phyloP scores from a whole-genome alignment of 2,329 filamentous ascomycete species.

The Davidsoniella eucalypti region DNA sequence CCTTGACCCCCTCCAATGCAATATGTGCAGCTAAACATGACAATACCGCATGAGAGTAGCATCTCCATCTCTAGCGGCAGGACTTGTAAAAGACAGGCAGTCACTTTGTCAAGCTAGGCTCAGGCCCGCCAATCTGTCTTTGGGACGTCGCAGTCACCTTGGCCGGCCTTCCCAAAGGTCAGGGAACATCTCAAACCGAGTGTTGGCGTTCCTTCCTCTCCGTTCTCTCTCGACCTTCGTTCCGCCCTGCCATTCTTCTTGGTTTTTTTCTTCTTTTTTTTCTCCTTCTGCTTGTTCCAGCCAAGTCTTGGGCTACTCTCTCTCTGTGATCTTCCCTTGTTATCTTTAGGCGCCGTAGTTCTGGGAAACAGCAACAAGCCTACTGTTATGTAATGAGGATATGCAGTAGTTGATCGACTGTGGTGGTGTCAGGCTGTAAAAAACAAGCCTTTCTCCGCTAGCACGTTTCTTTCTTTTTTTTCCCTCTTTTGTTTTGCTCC shows the following conservation, averaged over 20 bases:
- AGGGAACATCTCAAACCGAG: background rate
- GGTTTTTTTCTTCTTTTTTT: background rate
- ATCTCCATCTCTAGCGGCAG: background rate
- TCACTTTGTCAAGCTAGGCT: too few species aligned
- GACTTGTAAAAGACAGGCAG: too few species aligned
- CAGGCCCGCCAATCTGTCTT: background rate
- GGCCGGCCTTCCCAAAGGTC: background rate
- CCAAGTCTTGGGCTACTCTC: too few species aligned
- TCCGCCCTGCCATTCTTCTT: background rate
- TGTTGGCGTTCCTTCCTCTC: background rate
- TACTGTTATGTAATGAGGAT: too few species aligned
- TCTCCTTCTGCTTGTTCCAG: background rate
- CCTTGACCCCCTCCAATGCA: background rate
- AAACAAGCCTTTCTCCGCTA: too few species aligned
- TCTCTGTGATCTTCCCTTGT: too few species aligned
- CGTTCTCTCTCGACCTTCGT: background rate
- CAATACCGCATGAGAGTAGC: background rate
- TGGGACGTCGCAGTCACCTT: background rate
- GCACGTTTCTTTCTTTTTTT: constrained; percentile 1
- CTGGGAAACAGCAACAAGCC: too few species aligned
- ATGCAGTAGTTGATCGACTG: too few species aligned
- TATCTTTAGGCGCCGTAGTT: too few species aligned
- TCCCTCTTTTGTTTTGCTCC: background rate
- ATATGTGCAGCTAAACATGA: background rate
- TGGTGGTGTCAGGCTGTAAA: too few species aligned